Base-by-base conservation (phyloP, 495 filamentous ascomycete genomes). In the Podospora sp. region DNA sequence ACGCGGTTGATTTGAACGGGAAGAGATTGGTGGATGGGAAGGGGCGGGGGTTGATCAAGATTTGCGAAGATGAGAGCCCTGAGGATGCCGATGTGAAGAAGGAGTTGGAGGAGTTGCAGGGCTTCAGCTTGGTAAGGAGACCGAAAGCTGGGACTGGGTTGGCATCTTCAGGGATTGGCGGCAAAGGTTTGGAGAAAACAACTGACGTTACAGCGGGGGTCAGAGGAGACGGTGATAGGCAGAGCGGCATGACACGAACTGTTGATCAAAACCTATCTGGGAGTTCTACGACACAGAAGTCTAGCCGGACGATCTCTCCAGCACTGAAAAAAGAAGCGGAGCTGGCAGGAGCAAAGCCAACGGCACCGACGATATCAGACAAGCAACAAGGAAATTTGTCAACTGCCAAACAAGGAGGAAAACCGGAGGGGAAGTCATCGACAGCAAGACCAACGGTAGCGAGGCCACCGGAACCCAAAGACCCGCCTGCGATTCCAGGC, bases 51-150 rank as follows among this genome's bases (percentile, higher is more conserved):
- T 78, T 92, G 82, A 77, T 92, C 66, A 89, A 86, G 66, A 85
- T 93, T 18, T 94, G 91, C 72, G 89, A 87, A 66, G 87, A 89
- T 58, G 90, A 91, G 68, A 85, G 91, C 61, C 77, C 79, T 20
- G 77, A 86, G n/a, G 84, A 87, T 60, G 79, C 82, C 20, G 85
- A 90, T 65, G 86, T 83, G 18, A 78, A 82, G 69, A 77, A 84
- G 50, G 91, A 93, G 75, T 78, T 90, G 71, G 75, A 81, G 24
- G 89, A 91, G 74, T 74, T 92, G 21, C 69, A 66, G 60, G 61
- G 66, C 7, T 75, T 75, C 35, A 62, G 71, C 33, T 33, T 20
- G 60, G 60, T 9, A 14, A 27, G 12, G 33, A n/a, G 56, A 6
- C 24, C 22, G 18, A 20, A 59, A 6, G 16, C 22, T 26, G 52